These are phyloP conservation scores for Oidiodendron maius DNA, from an alignment of 495 filamentous ascomycete species.

Conservation along the genomic window DNA sequence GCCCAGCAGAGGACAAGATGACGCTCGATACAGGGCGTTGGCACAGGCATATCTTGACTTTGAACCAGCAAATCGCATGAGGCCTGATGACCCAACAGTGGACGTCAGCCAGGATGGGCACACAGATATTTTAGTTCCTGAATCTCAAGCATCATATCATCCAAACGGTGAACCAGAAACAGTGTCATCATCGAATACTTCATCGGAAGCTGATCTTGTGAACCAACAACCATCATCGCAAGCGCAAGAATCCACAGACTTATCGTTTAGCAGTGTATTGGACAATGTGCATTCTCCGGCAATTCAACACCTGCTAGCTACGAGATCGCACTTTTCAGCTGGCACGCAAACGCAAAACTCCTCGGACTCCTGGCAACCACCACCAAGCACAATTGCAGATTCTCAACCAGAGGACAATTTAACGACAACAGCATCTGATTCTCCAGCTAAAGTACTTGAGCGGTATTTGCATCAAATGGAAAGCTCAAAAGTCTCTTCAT, in stretches of 20 bases:
- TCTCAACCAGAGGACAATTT: constrained; percentile 37
- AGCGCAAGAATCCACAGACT: constrained; percentile 23
- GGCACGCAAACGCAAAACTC: constrained; percentile 2
- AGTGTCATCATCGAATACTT: neutral
- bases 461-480: constrained; percentile 12
- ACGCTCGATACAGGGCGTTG: constrained; percentile 56
- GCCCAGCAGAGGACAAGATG: constrained; percentile 53
- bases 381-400: constrained; percentile 40
- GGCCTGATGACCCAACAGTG: constrained; percentile 9
- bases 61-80: constrained; percentile 31
- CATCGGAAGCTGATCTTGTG: neutral
- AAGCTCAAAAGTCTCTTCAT: constrained; percentile 6
- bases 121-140: constrained; percentile 5
- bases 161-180: constrained; percentile 9
- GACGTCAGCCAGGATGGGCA: constrained; percentile 6
- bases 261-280: constrained; percentile 39
- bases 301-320: constrained; percentile 14
- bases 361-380: constrained; percentile 33
- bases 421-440: constrained; percentile 5
- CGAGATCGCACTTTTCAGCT: neutral
- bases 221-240: neutral
- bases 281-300: constrained; percentile 38
- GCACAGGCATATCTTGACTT: constrained; percentile 57
- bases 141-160: constrained; percentile 16
- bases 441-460: constrained; percentile 25